A percentile compares a stretch with the other conserved stretches of the same genome.
phyloP scores from a whole-genome alignment of 2,329 filamentous ascomycete species.

The Colletotrichum coccodes region DNA sequence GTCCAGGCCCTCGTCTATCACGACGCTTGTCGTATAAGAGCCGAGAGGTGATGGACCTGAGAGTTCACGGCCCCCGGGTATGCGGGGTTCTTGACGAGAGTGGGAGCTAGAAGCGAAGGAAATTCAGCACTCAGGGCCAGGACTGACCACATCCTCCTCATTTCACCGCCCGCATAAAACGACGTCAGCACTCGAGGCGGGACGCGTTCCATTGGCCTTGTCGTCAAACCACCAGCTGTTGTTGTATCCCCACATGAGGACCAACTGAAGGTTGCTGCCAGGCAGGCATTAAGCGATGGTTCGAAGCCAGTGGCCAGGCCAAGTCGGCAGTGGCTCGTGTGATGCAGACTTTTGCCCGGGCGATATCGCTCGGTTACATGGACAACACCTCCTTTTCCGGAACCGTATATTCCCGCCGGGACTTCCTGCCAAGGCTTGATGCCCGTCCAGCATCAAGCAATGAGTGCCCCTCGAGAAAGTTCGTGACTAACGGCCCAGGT shows the following conservation, averaged over 20 bases:
- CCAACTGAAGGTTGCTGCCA: not conserved
- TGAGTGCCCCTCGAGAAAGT: not conserved
- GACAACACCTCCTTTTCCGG: not conserved
- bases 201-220: conserved; percentile 9
- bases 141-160: not conserved
- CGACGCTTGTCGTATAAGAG: not conserved
- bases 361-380: not conserved
- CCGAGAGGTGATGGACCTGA: not conserved
- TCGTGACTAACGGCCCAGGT: not conserved
- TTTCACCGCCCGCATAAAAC: conserved; percentile 2
- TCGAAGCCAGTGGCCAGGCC: not conserved
- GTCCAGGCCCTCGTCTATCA: not conserved
- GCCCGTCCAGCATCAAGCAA: too few relatives aligned
- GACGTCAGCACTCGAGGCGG: conserved; percentile 2
- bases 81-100: not conserved
- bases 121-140: not conserved
- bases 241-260: not conserved
- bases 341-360: not conserved
- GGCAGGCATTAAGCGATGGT: not conserved
- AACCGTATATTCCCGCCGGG: not conserved
- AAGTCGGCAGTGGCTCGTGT: not conserved
- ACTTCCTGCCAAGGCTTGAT: not conserved
- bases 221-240: not conserved
- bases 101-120: not conserved
- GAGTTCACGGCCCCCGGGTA: not conserved